phyloP scores from a whole-genome alignment of 345 rosid species.

The Euphorbia tirucalli region DNA sequence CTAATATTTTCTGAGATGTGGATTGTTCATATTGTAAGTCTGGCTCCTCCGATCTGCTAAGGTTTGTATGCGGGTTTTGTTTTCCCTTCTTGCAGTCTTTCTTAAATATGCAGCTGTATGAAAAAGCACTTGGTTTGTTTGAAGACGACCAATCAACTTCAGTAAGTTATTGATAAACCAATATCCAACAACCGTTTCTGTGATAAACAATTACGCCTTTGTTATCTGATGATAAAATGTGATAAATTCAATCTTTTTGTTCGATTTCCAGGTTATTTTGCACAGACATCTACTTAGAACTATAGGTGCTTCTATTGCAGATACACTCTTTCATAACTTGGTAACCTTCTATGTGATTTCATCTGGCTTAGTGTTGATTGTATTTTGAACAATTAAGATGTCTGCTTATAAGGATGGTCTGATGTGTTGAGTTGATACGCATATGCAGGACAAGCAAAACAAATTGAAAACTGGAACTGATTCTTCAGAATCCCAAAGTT shows the following conservation, averaged over 20 bases:
- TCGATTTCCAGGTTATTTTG: conserved; percentile 65
- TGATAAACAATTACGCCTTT: conserved; percentile 1
- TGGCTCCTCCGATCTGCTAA: conserved; percentile 8
- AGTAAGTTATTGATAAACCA: conserved; percentile 47
- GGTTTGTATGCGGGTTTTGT: conserved; percentile 1
- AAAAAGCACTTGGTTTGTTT: conserved; percentile 81
- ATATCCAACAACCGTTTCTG: neutral
- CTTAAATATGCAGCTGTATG: conserved; percentile 88
- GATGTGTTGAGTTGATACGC: conserved; percentile 17
- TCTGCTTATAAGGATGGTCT: conserved; percentile 13
- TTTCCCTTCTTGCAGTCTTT: conserved; percentile 57
- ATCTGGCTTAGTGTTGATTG: conserved; percentile 12
- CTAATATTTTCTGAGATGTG: conserved; percentile 10
- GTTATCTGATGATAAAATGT: conserved; percentile 23
- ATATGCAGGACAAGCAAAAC: conserved; percentile 60
- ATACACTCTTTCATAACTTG: conserved; percentile 67
- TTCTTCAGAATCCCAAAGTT: conserved; percentile 56
- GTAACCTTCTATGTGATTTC: conserved; percentile 36
- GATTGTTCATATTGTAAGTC: conserved; percentile 3
- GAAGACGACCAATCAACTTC: conserved; percentile 86
- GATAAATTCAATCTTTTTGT: conserved; percentile 13
- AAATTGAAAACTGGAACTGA: conserved; percentile 76
- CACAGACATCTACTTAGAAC: conserved; percentile 91
- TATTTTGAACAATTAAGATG: conserved; percentile 15
- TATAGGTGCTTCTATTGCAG: conserved; percentile 62